Percentiles rank a stretch among this genome's conserved stretches.
Conservation (phyloP, 2,329 filamentous ascomycete genomes). For the Colletotrichum sp. region DNA sequence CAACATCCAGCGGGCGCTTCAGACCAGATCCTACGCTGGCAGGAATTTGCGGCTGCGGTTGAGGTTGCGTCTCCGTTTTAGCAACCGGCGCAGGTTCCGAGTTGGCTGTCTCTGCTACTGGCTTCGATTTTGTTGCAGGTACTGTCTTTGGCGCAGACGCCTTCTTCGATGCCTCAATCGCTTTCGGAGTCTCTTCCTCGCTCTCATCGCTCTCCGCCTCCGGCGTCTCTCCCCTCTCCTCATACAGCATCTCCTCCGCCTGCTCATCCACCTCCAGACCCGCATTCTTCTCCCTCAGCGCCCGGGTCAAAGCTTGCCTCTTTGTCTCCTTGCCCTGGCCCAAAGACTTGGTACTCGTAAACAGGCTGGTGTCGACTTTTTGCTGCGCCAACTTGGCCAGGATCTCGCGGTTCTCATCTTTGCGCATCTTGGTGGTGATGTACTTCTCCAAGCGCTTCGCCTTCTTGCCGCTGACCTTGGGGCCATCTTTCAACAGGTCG, state of each 20-base stretch:
- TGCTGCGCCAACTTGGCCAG: slow-evolving; percentile 81
- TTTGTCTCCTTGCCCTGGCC: slow-evolving; percentile 76
- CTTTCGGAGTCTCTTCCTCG: slow-evolving; percentile 24
- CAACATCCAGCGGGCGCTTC: slow-evolving; percentile 84
- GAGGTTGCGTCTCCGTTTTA: background rate
- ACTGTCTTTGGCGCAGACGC: background rate
- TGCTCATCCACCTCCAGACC: slow-evolving; percentile 62
- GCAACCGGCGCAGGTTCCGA: background rate
- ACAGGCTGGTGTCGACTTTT: slow-evolving; percentile 81
- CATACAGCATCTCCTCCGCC: slow-evolving; percentile 61
- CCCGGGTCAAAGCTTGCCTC: slow-evolving; percentile 68
- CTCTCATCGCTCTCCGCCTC: slow-evolving; percentile 35
- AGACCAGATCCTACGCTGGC: slow-evolving; percentile 72
- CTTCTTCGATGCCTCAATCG: background rate
- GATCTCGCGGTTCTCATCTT: slow-evolving; percentile 87
- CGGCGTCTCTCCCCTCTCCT: slow-evolving; percentile 32
- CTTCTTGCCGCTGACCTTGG: slow-evolving; percentile 68
- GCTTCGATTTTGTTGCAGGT: slow-evolving; percentile 7
- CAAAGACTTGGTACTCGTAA: slow-evolving; percentile 78
- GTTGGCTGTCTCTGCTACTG: background rate
- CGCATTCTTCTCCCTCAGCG: slow-evolving; percentile 67
- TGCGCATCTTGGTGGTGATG: slow-evolving; percentile 88
- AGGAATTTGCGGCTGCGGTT: background rate
- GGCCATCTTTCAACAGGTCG: slow-evolving; percentile 54
- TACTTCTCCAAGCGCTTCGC: slow-evolving; percentile 72